Conservation (phyloP, 2,329 filamentous ascomycete species). For the Alternaria triticina region DNA sequence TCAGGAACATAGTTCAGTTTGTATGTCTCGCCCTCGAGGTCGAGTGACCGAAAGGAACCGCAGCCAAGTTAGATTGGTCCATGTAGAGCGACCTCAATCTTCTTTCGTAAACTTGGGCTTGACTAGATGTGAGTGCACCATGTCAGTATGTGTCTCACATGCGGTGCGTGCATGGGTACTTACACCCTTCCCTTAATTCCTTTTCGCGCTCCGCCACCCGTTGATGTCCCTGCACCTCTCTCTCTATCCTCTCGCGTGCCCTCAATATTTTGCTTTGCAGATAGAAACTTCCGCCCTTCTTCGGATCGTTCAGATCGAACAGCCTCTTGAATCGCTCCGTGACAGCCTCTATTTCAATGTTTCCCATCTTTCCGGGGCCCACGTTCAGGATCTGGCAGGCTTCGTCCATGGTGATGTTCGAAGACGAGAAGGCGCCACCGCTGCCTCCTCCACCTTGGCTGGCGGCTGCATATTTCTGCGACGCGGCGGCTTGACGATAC, state of each 20-base stretch:
- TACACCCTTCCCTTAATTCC: slow-evolving; percentile 77
- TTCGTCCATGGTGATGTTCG: slow-evolving; percentile 90
- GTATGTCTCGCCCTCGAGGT: background rate
- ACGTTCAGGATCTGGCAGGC: slow-evolving; percentile 98
- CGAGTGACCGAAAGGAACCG: background rate
- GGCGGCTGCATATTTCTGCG: slow-evolving; percentile 79
- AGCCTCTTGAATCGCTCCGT: slow-evolving; percentile 90
- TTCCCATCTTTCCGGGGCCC: slow-evolving; percentile 79
- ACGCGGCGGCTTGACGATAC: slow-evolving; percentile 91
- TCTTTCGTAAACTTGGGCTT: slow-evolving; percentile 94
- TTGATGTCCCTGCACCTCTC: slow-evolving; percentile 76
- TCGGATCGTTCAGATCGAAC: slow-evolving; percentile 92
- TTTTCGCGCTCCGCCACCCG: slow-evolving; percentile 76
- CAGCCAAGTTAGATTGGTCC: background rate
- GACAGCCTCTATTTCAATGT: slow-evolving; percentile 79
- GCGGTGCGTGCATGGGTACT: background rate
- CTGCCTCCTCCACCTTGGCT: slow-evolving; percentile 63
- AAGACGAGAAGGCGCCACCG: slow-evolving; percentile 60
- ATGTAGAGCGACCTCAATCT: slow-evolving; percentile 49
- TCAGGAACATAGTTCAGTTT: background rate
- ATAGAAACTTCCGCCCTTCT: slow-evolving; percentile 97
- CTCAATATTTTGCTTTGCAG: slow-evolving; percentile 95
- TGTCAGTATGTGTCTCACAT: background rate
- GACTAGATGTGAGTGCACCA: slow-evolving; percentile 50
- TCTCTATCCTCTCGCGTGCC: slow-evolving; percentile 89